Conservation (phyloP, 768 basidiomycete genomes). For the Steccherinum ochraceum region DNA sequence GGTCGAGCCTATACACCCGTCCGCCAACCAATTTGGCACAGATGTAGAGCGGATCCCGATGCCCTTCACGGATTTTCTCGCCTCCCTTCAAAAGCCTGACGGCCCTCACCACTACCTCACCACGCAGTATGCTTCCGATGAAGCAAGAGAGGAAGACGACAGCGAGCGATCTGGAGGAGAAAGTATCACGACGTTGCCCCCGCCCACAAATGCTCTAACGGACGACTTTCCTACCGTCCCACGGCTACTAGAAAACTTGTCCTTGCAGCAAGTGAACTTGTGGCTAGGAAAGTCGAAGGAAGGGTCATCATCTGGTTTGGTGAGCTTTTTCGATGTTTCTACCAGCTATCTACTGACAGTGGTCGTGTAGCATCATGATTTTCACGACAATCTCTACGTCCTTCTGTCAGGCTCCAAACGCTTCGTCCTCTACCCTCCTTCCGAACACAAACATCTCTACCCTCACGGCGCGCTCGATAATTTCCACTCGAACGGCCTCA, state of each 20-base stretch:
- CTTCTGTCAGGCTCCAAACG: conserved; percentile 24
- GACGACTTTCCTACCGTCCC: conserved; percentile 23
- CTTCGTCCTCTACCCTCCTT: conserved; percentile 25
- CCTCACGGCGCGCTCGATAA: conserved; percentile 19
- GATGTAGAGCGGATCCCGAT: conserved; percentile 19
- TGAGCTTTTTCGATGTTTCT: conserved; percentile 7
- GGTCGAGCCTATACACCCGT: conserved; percentile 23
- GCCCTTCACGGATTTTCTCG: conserved; percentile 19
- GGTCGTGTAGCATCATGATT: conserved; percentile 26
- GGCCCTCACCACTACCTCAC: conserved; percentile 22
- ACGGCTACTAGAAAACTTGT: conserved; percentile 23
- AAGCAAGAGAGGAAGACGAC: conserved; percentile 14
- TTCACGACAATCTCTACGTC: conserved; percentile 28
- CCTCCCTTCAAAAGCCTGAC: conserved; percentile 10
- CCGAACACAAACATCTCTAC: conserved; percentile 17
- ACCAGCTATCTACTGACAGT: not conserved
- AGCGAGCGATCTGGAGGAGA: not conserved
- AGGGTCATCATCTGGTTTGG: conserved; percentile 25
- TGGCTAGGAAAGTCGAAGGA: conserved; percentile 24
- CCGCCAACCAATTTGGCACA: conserved; percentile 21
- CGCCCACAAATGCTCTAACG: conserved; percentile 21
- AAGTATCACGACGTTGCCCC: conserved; percentile 18
- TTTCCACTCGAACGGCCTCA: conserved; percentile 23
- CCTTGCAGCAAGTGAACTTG: conserved; percentile 25
- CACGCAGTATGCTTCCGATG: conserved; percentile 24